Base-by-base conservation (phyloP, 1,139 yeast genomes). In the Candida sp. region DNA sequence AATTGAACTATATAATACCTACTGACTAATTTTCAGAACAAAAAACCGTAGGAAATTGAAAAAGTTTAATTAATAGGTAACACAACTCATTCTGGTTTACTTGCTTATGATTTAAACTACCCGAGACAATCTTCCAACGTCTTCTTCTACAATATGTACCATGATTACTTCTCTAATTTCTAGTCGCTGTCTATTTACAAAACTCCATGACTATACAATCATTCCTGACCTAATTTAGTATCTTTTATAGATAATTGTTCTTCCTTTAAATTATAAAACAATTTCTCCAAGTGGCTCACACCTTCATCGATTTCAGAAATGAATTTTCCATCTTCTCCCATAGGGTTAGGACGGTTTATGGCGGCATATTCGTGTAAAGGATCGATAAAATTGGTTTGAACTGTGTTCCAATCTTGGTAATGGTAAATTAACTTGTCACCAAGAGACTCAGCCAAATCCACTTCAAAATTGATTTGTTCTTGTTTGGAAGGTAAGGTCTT, bases 381-480 rank as follows among this genome's bases (percentile, higher is more conserved):
- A 40, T 61, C 60, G n/a, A 68, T 51, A 44, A 52, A 62, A 6
- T 56, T 50, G 3, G 49, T 50, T 41, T 53, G 51, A 5, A 63
- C 63, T 8, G 44, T 46, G 21, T 46, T 45, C 41, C 58, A 63
- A 19, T 52, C 44, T 41, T 60, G 63, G 41, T 56, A 63, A 46
- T 66, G 67, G 46, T 57, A 63, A 9, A 51, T 44, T 5, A 56
- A 43, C n/a, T 54, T 54, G 43, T 61, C 53, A 2, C 65, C 71
- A 25, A 49, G 51, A 1, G 22, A 29, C 12, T 44, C 54, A 6
- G 61, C 52, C 33, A 61, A 48, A 4, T 55, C 47, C 21, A 43
- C 33, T 47, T 66, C 70, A 73, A 73, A 66, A 39, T 55, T 43
- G 23, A 43, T 45, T 49, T 66, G 73, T 30, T 61, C 69, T 37